Conservation (phyloP, 2,329 filamentous ascomycete species). For the Talaromyces albobiverticillius region DNA sequence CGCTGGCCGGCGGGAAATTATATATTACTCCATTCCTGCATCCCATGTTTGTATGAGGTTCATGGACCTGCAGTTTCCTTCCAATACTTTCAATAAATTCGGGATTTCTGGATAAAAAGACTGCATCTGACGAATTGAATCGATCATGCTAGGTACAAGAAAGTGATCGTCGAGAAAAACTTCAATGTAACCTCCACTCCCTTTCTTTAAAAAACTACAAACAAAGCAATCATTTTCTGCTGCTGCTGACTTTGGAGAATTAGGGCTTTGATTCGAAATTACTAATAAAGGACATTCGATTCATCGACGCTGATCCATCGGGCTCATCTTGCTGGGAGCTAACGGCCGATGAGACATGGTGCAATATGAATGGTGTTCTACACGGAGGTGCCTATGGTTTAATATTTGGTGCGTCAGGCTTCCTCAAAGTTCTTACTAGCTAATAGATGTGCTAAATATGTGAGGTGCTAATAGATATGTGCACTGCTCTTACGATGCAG, state of each 20-base stretch:
- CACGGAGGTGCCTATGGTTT: conserved; percentile 61
- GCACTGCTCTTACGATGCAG: conserved; percentile 50
- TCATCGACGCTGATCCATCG: conserved; percentile 22
- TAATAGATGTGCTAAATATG: no score
- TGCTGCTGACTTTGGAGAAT: neutral
- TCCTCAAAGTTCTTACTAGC: no score
- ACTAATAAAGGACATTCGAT: conserved; percentile 21
- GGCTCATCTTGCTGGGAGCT: conserved; percentile 25
- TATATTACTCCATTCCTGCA: no score
- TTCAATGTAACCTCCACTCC: conserved; percentile 4
- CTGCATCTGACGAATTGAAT: neutral
- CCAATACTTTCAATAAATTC: neutral
- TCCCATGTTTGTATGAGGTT: no score
- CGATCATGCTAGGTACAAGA: conserved; percentile 3
- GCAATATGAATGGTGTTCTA: conserved; percentile 26
- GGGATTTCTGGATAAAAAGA: neutral
- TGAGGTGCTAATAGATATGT: conserved; percentile 47
- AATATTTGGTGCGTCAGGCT: conserved; percentile 60
- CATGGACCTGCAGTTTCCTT: neutral
- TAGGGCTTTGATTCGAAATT: conserved; percentile 25
- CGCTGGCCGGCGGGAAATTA: no score
- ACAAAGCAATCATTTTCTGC: neutral
- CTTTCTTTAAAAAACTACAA: no score
- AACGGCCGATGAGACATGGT: conserved; percentile 21
- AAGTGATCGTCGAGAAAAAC: conserved; percentile 6